phyloP scores from a whole-genome alignment of 2,329 filamentous ascomycete species.

The Cercospora zeae-maydis region DNA sequence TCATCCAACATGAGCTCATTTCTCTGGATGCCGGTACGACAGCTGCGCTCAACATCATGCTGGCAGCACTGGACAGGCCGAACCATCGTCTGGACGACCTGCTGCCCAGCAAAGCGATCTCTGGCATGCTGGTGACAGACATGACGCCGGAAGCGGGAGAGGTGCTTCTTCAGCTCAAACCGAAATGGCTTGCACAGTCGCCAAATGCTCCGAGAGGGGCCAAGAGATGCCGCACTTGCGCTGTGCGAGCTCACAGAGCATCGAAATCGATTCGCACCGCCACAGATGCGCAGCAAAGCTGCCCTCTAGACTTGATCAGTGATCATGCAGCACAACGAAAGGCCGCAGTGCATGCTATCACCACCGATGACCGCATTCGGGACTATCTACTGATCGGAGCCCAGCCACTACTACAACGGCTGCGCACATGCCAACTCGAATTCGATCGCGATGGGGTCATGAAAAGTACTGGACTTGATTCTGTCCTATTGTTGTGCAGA shows the following conservation, averaged over 20 bases:
- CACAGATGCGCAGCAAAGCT: conserved; percentile 36
- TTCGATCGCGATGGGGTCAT: conserved; percentile 40
- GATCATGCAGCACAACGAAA: conserved; percentile 26
- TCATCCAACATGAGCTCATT: conserved; percentile 34
- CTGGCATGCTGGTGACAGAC: conserved; percentile 37
- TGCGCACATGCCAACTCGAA: conserved; percentile 38
- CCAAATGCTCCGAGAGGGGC: conserved; percentile 42
- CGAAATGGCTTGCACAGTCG: conserved; percentile 49
- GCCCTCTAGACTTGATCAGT: conserved; percentile 42
- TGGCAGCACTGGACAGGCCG: conserved; percentile 25
- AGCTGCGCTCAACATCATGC: conserved; percentile 25
- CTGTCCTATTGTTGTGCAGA: conserved; percentile 31
- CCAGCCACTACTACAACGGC: conserved; percentile 36
- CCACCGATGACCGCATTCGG: conserved; percentile 25
- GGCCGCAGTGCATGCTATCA: conserved; percentile 26
- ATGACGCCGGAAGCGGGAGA: conserved; percentile 33
- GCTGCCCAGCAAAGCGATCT: conserved; percentile 28
- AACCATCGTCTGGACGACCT: conserved; percentile 27
- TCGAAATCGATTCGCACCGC: conserved; percentile 27
- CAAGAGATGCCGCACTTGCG: conserved; percentile 47
- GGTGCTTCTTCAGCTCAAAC: conserved; percentile 43
- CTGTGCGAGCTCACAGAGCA: conserved; percentile 40
- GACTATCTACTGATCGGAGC: conserved; percentile 34
- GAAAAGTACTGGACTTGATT: conserved; percentile 5
- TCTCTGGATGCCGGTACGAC: conserved; percentile 24